Evolutionary conservation across 345 rosid genomes (phyloP).

Genomic region (Excoecaria agallocha): DNA sequence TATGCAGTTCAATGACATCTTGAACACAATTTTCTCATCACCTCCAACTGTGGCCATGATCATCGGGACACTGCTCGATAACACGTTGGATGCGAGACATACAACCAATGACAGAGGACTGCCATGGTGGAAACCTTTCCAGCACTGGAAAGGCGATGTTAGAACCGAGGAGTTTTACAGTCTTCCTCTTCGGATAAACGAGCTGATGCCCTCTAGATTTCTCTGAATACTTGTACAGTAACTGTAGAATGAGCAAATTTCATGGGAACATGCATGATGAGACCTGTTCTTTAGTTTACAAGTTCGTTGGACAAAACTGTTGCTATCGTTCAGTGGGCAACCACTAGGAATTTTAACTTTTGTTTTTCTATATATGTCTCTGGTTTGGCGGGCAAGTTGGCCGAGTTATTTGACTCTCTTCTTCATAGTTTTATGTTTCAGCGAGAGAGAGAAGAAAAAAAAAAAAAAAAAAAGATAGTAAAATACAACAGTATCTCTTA

Average conservation of each 20-base stretch:
- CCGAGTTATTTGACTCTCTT: not conserved
- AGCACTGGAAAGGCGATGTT: constrained; percentile 55
- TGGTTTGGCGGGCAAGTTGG: not conserved
- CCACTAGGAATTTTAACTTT: not conserved
- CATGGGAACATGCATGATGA: constrained; percentile 11
- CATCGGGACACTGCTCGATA: constrained; percentile 64
- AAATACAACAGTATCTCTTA: too few relatives aligned
- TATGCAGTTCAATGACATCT: constrained; percentile 79
- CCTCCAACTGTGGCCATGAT: constrained; percentile 74
- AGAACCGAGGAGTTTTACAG: constrained; percentile 81
- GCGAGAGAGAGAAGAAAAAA: too few relatives aligned
- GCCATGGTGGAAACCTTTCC: constrained; percentile 94
- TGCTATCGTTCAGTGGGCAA: not conserved
- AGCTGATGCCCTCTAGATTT: constrained; percentile 63
- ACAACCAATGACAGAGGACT: constrained; percentile 57
- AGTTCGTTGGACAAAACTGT: too few relatives aligned
- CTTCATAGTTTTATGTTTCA: constrained; percentile 16
- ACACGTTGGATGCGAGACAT: constrained; percentile 58
- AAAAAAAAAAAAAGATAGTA: too few relatives aligned
- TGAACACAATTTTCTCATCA: constrained; percentile 86
- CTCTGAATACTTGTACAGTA: constrained; percentile 31
- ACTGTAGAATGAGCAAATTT: constrained; percentile 5
- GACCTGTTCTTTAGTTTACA: constrained; percentile 18
- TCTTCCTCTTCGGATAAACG: constrained; percentile 52
- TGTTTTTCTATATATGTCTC: too few relatives aligned